Conservation (phyloP, 192 early-diverging fungal species). For the Lunasporangiospora selenospora region DNA sequence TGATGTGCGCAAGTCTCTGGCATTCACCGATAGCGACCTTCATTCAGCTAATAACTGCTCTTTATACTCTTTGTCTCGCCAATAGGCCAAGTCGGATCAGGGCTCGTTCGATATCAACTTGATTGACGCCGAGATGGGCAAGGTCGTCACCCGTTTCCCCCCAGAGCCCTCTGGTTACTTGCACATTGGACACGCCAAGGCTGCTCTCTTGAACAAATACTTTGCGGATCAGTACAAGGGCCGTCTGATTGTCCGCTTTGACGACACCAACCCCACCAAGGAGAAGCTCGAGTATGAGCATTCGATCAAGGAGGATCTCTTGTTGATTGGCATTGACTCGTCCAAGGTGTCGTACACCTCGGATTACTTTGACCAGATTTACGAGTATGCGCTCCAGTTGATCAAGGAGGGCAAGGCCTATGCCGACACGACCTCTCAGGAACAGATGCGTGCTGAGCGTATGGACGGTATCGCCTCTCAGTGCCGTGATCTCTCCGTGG, state of each 20-base stretch:
- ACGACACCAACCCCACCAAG: constrained; percentile 98
- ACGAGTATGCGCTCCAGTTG: constrained; percentile 82
- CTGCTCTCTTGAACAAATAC: constrained; percentile 96
- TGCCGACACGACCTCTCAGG: constrained; percentile 89
- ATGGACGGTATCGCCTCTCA: constrained; percentile 81
- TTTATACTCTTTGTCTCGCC: constrained; percentile 8
- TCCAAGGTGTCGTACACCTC: constrained; percentile 88
- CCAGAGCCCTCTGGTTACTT: constrained; percentile 98
- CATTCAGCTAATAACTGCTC: not conserved
- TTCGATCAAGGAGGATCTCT: constrained; percentile 92
- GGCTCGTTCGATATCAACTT: constrained; percentile 97
- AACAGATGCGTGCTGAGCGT: constrained; percentile 86
- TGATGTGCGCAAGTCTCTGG: no score
- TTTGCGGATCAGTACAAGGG: constrained; percentile 92
- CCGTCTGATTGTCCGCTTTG: constrained; percentile 94
- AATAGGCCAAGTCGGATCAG: constrained; percentile 51
- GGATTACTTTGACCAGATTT: constrained; percentile 89
- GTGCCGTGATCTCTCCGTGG: constrained; percentile 84
- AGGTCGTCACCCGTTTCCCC: constrained; percentile 97
- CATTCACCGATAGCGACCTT: no score
- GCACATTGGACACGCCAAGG: constrained; percentile 99
- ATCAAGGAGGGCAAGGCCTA: constrained; percentile 92
- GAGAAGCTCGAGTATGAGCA: constrained; percentile 98
- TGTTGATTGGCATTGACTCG: constrained; percentile 83
- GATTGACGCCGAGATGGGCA: constrained; percentile 77